These are phyloP conservation scores for Begonia masoniana DNA, from an alignment of 306 rosid genomes.

Conservation along the genomic window DNA sequence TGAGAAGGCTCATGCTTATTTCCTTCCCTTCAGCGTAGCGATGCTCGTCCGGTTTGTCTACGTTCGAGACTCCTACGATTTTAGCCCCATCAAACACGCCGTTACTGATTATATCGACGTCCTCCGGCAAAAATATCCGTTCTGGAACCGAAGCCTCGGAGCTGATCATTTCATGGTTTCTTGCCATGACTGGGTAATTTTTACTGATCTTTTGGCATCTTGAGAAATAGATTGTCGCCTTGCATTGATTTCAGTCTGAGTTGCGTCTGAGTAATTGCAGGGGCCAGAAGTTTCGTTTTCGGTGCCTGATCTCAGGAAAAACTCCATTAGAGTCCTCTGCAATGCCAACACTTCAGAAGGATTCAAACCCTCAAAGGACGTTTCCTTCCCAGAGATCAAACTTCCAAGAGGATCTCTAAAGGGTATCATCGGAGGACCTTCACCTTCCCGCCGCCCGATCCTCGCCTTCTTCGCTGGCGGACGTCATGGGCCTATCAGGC, in stretches of 20 bases:
- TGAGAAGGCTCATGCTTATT: constrained; percentile 22
- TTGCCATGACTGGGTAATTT: constrained; percentile 36
- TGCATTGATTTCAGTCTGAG: no score
- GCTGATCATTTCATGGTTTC: constrained; percentile 41
- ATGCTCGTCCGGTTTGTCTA: constrained; percentile 29
- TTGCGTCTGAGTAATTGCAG: constrained; percentile 1
- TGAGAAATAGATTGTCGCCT: no score
- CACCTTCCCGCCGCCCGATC: constrained; percentile 20
- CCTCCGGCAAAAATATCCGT: constrained; percentile 22
- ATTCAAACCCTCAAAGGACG: constrained; percentile 28
- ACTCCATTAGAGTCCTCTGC: constrained; percentile 32
- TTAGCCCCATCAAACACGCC: constrained; percentile 11
- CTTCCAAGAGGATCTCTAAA: constrained; percentile 16
- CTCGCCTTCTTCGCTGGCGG: constrained; percentile 39
- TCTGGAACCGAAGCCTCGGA: constrained; percentile 30
- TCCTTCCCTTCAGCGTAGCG: constrained; percentile 35
- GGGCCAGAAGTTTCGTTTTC: constrained; percentile 22
- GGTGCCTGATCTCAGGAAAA: constrained; percentile 20
- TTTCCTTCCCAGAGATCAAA: constrained; percentile 32
- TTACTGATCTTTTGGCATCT: no score
- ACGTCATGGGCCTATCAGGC: constrained; percentile 25
- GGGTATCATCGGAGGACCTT: constrained; percentile 19
- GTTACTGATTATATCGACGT: constrained; percentile 24
- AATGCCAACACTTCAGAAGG: constrained; percentile 37
- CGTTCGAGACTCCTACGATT: constrained; percentile 15